These are phyloP conservation scores for Penicillium salamii DNA, from an alignment of 495 filamentous ascomycete genomes.

Conservation along the genomic window DNA sequence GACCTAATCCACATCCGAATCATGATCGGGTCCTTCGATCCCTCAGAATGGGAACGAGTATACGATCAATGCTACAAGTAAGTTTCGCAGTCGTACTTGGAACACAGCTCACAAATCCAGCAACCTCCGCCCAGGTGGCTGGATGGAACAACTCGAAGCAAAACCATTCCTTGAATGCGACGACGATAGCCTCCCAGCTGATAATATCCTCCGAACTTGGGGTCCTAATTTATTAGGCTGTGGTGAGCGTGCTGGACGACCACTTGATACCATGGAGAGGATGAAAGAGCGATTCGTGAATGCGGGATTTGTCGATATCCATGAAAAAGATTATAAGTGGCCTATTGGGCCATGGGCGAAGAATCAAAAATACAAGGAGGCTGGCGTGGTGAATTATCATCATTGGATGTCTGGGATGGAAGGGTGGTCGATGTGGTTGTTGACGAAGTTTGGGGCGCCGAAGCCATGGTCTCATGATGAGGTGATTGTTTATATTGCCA, in stretches of 20 bases:
- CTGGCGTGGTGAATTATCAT: constrained; percentile 15
- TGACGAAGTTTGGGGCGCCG: constrained; percentile 21
- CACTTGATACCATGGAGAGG: constrained; percentile 12
- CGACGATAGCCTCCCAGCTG: constrained; percentile 36
- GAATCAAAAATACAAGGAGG: constrained; percentile 19
- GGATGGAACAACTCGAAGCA: constrained; percentile 53
- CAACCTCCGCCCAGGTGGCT: constrained; percentile 47
- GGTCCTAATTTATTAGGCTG: constrained; percentile 15
- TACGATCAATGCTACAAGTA: constrained; percentile 30
- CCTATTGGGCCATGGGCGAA: constrained; percentile 25
- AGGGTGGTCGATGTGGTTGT: constrained; percentile 26
- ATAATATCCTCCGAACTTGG: constrained; percentile 25
- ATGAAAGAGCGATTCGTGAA: constrained; percentile 21
- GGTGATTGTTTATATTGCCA: constrained; percentile 21
- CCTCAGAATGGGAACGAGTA: constrained; percentile 24
- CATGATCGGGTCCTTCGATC: constrained; percentile 21
- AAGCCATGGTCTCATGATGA: constrained; percentile 24
- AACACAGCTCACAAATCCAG: constrained; percentile 1
- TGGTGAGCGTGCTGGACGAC: constrained; percentile 15
- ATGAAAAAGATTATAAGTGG: constrained; percentile 18
- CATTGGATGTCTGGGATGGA: constrained; percentile 25
- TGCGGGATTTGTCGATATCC: constrained; percentile 31
- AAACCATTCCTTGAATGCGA: constrained; percentile 36
- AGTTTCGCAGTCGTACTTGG: neutral
- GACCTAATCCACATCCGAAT: constrained; percentile 31